Percentiles rank a stretch among this genome's conserved stretches.
These are phyloP conservation scores for Hydnum rufescens DNA, from an alignment of 768 basidiomycete species.

Conservation along the genomic window DNA sequence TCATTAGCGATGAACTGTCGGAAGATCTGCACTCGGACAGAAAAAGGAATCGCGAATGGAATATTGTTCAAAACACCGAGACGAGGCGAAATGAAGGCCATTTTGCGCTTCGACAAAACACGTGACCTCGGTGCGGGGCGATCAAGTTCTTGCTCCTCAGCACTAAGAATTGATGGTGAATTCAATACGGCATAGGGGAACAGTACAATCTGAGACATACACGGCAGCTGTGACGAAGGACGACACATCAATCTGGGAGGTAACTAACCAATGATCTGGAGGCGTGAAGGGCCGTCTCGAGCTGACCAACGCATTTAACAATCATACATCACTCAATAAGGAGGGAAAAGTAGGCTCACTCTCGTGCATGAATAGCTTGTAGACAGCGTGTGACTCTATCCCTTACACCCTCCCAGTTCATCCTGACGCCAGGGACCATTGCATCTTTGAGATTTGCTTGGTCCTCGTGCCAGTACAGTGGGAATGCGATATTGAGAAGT, in stretches of 20 bases:
- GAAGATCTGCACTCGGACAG: slow-evolving; percentile 77
- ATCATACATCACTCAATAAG: not conserved
- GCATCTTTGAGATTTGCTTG: slow-evolving; percentile 23
- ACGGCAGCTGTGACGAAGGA: slow-evolving; percentile 78
- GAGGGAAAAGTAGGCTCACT: slow-evolving; percentile 48
- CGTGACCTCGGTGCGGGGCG: slow-evolving; percentile 12
- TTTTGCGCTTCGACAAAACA: slow-evolving; percentile 40
- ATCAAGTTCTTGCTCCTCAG: slow-evolving; percentile 38
- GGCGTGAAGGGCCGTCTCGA: slow-evolving; percentile 73
- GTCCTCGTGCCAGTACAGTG: slow-evolving; percentile 48
- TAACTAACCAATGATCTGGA: slow-evolving; percentile 63
- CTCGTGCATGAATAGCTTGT: slow-evolving; percentile 66
- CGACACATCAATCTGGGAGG: slow-evolving; percentile 33
- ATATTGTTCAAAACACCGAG: slow-evolving; percentile 87
- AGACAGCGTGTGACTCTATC: slow-evolving; percentile 62
- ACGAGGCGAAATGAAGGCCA: slow-evolving; percentile 61
- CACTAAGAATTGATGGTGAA: slow-evolving; percentile 19
- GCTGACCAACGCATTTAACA: slow-evolving; percentile 26
- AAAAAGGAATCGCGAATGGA: slow-evolving; percentile 88
- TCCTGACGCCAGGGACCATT: slow-evolving; percentile 24
- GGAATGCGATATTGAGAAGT: slow-evolving; percentile 67
- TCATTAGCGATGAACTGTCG: slow-evolving; percentile 64
- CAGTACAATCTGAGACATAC: slow-evolving; percentile 22
- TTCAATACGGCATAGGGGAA: not conserved
- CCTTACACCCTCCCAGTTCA: slow-evolving; percentile 49